Base-by-base conservation (phyloP, 495 filamentous ascomycete genomes). In the Saxispiralis lemnorum region DNA sequence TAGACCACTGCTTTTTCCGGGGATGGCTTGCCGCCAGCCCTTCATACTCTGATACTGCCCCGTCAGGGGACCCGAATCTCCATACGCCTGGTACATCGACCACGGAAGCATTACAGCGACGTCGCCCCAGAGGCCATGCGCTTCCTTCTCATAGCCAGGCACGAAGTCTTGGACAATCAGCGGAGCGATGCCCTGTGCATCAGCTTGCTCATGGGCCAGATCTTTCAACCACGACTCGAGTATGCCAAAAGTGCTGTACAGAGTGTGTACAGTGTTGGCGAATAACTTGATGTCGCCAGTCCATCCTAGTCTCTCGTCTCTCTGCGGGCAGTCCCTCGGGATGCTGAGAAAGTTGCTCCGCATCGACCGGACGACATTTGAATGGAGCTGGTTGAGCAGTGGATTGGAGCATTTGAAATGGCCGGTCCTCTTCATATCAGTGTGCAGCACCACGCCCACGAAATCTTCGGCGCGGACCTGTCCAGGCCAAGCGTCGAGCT, bases 281-380 rank as follows among this genome's bases (percentile, higher is more conserved):
- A 75, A 73, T 1, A 64, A 59, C 37, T 69, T 63, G 9, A 64
- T 59, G 41, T 73, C 70, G 1, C 69, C 71, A 0, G 71, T 72
- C 71, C 69, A 75, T 0, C 71, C 71, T 9, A 75, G 45, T 3
- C 69, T 59, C 47, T 75, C 71, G 39, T 75, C 71, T 31, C 71
- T 61, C 43, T 71, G 67, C 0, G 69, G 69, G 44, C 70, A 73
- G 41, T 75, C 71, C 0, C 66, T 75, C 1, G 70, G 71, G 0
- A 73, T 54, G 15, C 53, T 57, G 41, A 75, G 56, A 38, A 75
- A 75, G 38, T 73, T 75, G 0, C 68, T 65, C 4, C 61, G 59
- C 66, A 73, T 70, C 7, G 63, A 60, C 71, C 70, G 72, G 21
- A 57, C 39, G 3, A 68, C 57, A 39, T 75, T 75, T 6, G 59